These are phyloP conservation scores for Beta macrorhiza DNA, from an alignment of 179 eudicot species.

Conservation along the genomic window DNA sequence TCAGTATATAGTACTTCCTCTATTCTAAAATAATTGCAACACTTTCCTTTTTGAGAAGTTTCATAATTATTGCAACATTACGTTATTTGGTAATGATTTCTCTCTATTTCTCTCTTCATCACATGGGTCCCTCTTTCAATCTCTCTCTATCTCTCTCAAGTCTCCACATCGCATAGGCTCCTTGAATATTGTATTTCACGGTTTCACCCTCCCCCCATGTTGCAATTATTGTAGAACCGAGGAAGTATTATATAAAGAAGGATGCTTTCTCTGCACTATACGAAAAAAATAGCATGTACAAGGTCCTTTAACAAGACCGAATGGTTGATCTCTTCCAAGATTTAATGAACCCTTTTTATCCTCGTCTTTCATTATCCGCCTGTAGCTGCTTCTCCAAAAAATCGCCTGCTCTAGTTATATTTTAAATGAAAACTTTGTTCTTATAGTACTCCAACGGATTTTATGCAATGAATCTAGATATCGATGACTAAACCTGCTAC, in stretches of 20 bases:
- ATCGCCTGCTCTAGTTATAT: neutral
- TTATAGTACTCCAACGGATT: neutral
- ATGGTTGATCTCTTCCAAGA: neutral
- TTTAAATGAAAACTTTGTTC: neutral
- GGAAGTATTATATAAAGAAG: neutral
- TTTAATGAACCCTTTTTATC: neutral
- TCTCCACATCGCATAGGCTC: no score
- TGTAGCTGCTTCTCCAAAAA: neutral
- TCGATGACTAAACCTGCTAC: neutral
- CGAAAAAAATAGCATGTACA: neutral
- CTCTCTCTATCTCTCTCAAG: no score
- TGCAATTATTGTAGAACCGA: no score
- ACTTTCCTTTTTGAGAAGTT: no score
- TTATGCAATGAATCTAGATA: neutral
- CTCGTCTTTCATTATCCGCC: no score
- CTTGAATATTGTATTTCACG: no score
- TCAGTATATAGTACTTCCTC: neutral
- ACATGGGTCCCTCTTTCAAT: no score
- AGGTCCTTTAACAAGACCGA: neutral
- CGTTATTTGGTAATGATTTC: no score
- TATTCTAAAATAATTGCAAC: no score
- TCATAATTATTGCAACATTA: no score
- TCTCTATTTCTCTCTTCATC: no score
- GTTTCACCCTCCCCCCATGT: no score
- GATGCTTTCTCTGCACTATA: neutral